Conservation (phyloP, 2,329 filamentous ascomycete species). For the Anthostomella pinea region DNA sequence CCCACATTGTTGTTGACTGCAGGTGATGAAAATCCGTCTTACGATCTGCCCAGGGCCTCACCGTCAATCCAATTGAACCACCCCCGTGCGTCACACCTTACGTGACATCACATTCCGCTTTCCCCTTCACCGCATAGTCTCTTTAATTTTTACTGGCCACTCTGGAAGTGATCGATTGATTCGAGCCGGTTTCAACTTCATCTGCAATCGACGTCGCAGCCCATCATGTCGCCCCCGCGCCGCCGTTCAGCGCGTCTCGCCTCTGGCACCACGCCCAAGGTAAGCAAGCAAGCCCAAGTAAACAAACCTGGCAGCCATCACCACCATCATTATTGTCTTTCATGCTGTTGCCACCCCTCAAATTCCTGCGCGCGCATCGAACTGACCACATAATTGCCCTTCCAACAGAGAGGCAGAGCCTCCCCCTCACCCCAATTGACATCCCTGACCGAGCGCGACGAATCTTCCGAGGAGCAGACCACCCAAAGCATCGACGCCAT, state of each 20-base stretch:
- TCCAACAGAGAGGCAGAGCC: slow-evolving; percentile 24
- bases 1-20: slow-evolving; percentile 11
- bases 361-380: neutral
- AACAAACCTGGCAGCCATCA: slow-evolving; percentile 10
- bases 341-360: slow-evolving; percentile 1
- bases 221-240: slow-evolving; percentile 31
- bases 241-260: slow-evolving; percentile 45
- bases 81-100: slow-evolving; percentile 8
- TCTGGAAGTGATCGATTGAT: slow-evolving; percentile 4
- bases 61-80: neutral
- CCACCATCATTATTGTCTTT: slow-evolving; percentile 2
- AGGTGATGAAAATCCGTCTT: slow-evolving; percentile 4
- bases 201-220: slow-evolving; percentile 10
- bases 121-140: slow-evolving; percentile 11
- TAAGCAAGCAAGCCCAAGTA: slow-evolving; percentile 35
- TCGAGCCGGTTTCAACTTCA: slow-evolving; percentile 1
- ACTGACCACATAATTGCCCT: slow-evolving; percentile 9
- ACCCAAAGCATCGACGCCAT: slow-evolving; percentile 29
- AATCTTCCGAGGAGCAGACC: slow-evolving; percentile 31
- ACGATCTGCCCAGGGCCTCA: slow-evolving; percentile 6
- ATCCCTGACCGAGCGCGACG: slow-evolving; percentile 44
- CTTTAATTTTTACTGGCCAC: slow-evolving; percentile 3
- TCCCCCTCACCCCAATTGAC: slow-evolving; percentile 31
- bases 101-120: slow-evolving; percentile 22
- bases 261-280: slow-evolving; percentile 38